phyloP scores from a whole-genome alignment of 2,329 filamentous ascomycete genomes.

The Clathrospora elynae region DNA sequence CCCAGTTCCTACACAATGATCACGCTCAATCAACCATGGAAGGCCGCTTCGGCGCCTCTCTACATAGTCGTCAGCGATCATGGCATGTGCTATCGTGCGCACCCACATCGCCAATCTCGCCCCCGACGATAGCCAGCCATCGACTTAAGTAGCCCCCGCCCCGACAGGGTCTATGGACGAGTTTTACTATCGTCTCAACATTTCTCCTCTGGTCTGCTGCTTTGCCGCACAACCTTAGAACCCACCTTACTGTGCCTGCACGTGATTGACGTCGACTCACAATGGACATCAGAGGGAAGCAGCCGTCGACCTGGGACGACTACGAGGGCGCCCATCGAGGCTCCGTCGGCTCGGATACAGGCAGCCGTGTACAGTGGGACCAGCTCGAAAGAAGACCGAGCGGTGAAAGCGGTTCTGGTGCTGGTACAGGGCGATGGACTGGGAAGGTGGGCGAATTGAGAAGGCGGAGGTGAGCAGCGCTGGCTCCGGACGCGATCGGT shows the following conservation, averaged over 20 bases:
- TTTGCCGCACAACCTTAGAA: slow-evolving; percentile 4
- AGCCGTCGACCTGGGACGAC: slow-evolving; percentile 54
- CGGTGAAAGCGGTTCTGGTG: slow-evolving; percentile 33
- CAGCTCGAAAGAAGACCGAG: slow-evolving; percentile 40
- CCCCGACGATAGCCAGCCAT: slow-evolving; percentile 37
- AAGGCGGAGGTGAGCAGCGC: slow-evolving; percentile 40
- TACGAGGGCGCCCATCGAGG: slow-evolving; percentile 52
- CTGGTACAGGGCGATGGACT: slow-evolving; percentile 34
- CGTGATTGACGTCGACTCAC: slow-evolving; percentile 9
- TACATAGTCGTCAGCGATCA: slow-evolving; percentile 18
- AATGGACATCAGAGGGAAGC: slow-evolving; percentile 49
- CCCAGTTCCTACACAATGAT: slow-evolving; percentile 13
- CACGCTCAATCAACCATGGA: no score
- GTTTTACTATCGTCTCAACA: slow-evolving; percentile 25
- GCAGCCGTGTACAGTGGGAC: slow-evolving; percentile 48
- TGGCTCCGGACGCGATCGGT: not conserved
- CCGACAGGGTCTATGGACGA: slow-evolving; percentile 33
- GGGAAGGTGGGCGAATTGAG: slow-evolving; percentile 39
- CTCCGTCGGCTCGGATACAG: slow-evolving; percentile 48
- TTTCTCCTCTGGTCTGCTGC: slow-evolving; percentile 8
- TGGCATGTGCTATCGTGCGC: slow-evolving; percentile 17
- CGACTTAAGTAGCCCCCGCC: slow-evolving; percentile 41
- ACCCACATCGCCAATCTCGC: slow-evolving; percentile 27
- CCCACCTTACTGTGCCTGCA: slow-evolving; percentile 7
- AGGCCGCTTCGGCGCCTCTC: slow-evolving; percentile 22